Evolutionary conservation across 495 filamentous ascomycete genomes (phyloP), one percentile per base, ranked within the genome.

Genomic region (Xylaria longipes): DNA sequence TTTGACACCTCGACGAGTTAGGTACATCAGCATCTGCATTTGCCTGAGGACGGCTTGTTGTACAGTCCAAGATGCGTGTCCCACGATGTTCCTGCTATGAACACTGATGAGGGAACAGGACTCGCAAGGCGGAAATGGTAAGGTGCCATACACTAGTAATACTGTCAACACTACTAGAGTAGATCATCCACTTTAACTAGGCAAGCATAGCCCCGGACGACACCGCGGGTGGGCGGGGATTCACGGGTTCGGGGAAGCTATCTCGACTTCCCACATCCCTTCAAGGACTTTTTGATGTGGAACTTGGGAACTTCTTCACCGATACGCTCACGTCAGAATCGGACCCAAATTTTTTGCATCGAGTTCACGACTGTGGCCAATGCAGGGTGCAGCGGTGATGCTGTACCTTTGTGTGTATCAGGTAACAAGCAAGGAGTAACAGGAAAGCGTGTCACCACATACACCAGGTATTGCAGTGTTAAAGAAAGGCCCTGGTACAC

Each of bases 241-340:
- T 50, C 17, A 22, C 48, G 65, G 65, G 48, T 56, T 67, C 65
- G 48, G 65, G 65, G 27, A 56, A 56, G 48, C 48, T 56, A 56
- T 56, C 65, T 67, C 8, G 48, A 67, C 65, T 67, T 67, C 25
- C 48, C 48, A 54, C 48, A 25, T 67, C 65, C 65, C 48, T 50
- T 56, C 9, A 35, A n/a, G 43, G 62, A 29, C 20, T 37, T 48
- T 39, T 56, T 67, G 65, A 54, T 67, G 48, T 67, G 65, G 48
- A 27, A 56, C 48, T 31, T 41, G 56, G 65, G 48, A 27, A 56
- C 48, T 31, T 41, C 20, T 31, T 54, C 65, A 67, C 65, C 65
- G 65, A 67, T 67, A 56, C 35, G 69, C 68, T 73, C 68, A 71
- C 74, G 65, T 72, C 74, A 76, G 76, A 78, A 76, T 73, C 71